Percentiles rank a stretch among this genome's conserved stretches.
These are phyloP conservation scores for Saussurea involucrata DNA, from an alignment of 129 eudicot genomes.

Conservation along the genomic window DNA sequence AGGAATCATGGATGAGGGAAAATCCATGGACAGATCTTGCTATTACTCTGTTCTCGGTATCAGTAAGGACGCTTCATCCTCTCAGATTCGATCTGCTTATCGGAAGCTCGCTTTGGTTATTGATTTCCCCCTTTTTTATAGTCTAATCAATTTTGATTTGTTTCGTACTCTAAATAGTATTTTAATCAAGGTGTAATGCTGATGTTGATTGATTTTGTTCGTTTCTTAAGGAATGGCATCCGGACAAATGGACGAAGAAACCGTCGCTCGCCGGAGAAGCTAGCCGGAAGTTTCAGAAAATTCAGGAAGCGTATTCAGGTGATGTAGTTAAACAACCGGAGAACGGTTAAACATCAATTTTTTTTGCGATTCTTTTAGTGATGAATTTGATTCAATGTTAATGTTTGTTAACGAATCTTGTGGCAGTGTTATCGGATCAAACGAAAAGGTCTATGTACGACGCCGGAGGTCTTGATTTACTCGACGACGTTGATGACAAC, in stretches of 20 bases:
- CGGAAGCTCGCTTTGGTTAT: slow-evolving; percentile 87
- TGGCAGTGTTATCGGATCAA: slow-evolving; percentile 71
- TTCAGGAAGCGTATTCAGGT: slow-evolving; percentile 96
- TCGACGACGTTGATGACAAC: slow-evolving; percentile 64
- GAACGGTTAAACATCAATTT: background rate
- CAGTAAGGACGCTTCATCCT: slow-evolving; percentile 61
- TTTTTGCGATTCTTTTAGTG: background rate
- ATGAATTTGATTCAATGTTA: background rate
- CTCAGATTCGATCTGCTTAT: slow-evolving; percentile 86
- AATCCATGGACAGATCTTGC: slow-evolving; percentile 48
- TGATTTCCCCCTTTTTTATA: background rate
- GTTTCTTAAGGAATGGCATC: slow-evolving; percentile 81
- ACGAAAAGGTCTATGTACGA: slow-evolving; percentile 78
- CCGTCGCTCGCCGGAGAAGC: slow-evolving; percentile 75
- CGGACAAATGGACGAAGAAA: slow-evolving; percentile 69
- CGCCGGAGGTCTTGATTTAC: slow-evolving; percentile 68
- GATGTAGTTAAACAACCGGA: background rate
- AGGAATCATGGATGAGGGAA: slow-evolving; percentile 55
- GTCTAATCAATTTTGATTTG: background rate
- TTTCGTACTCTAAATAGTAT: background rate
- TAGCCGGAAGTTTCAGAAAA: slow-evolving; percentile 66
- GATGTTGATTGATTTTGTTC: background rate
- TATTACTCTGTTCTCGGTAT: slow-evolving; percentile 79
- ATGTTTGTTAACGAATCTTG: background rate
- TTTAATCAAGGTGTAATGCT: background rate